Percentiles rank a stretch among this genome's conserved stretches.
Evolutionary conservation across 768 basidiomycete genomes (phyloP).

Genomic region (Chalciporus piperatus): DNA sequence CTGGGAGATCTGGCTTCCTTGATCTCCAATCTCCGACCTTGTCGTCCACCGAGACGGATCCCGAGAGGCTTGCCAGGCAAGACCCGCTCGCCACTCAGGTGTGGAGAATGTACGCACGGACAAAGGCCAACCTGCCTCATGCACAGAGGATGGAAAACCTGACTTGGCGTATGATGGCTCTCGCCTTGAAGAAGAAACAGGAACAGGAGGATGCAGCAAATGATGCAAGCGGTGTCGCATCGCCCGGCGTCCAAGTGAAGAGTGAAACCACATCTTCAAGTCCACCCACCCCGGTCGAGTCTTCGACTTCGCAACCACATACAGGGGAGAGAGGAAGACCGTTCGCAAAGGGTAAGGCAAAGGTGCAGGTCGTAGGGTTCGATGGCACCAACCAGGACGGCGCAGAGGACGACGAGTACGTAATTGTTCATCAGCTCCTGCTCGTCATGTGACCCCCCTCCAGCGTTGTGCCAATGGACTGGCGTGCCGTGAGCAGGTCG

Average conservation of each 20-base stretch:
- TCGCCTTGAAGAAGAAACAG: slow-evolving; percentile 87
- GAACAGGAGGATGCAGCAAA: slow-evolving; percentile 56
- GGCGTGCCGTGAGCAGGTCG: slow-evolving; percentile 88
- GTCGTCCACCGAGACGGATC: slow-evolving; percentile 47
- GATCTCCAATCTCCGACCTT: slow-evolving; percentile 50
- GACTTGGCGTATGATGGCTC: slow-evolving; percentile 98
- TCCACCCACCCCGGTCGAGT: slow-evolving; percentile 3
- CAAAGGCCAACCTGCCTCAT: slow-evolving; percentile 86
- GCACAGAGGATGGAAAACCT: slow-evolving; percentile 97
- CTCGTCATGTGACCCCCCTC: slow-evolving; percentile 24
- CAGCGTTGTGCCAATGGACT: slow-evolving; percentile 77
- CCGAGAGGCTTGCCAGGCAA: slow-evolving; percentile 68
- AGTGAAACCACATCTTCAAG: slow-evolving; percentile 11
- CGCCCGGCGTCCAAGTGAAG: slow-evolving; percentile 21
- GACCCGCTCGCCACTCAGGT: slow-evolving; percentile 95
- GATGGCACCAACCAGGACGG: slow-evolving; percentile 72
- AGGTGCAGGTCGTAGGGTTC: slow-evolving; percentile 78
- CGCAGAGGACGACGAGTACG: slow-evolving; percentile 73
- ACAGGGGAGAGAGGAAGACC: slow-evolving; percentile 64
- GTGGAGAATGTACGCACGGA: slow-evolving; percentile 94
- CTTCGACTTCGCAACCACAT: slow-evolving; percentile 6
- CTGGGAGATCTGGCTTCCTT: slow-evolving; percentile 65
- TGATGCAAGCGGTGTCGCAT: slow-evolving; percentile 4
- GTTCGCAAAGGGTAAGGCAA: slow-evolving; percentile 77
- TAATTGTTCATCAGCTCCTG: slow-evolving; percentile 29